phyloP scores from a whole-genome alignment of 2,329 filamentous ascomycete genomes.

The Alternaria conjuncta region DNA sequence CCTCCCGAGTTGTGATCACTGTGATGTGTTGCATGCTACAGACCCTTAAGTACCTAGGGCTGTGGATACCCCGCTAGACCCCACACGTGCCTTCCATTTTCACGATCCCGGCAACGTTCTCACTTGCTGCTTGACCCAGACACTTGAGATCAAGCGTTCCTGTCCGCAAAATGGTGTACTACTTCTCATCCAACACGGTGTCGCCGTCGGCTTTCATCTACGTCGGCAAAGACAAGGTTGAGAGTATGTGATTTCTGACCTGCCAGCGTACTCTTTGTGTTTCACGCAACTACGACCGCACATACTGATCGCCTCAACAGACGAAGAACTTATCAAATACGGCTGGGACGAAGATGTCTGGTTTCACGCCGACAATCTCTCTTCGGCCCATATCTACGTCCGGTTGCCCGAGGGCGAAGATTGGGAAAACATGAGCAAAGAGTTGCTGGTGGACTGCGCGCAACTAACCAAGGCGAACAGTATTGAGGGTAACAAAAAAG shows the following conservation, averaged over 20 bases:
- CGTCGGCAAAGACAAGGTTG: conserved; percentile 98
- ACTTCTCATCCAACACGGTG: conserved; percentile 87
- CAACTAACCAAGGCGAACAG: conserved; percentile 99
- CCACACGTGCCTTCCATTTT: conserved; percentile 38
- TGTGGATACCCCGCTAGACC: conserved; percentile 33
- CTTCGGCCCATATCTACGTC: conserved; percentile 94
- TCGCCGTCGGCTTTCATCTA: conserved; percentile 87
- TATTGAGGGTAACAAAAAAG: conserved; percentile 99
- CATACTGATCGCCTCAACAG: conserved; percentile 55
- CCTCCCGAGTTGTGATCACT: neutral
- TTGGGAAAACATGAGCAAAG: conserved; percentile 82
- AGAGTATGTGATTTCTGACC: conserved; percentile 69
- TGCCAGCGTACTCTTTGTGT: neutral
- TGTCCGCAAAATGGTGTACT: conserved; percentile 78
- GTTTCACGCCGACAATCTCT: conserved; percentile 99
- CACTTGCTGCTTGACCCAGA: neutral
- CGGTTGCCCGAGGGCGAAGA: conserved; percentile 77
- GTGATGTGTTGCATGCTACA: neutral
- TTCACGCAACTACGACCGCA: neutral
- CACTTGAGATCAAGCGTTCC: neutral
- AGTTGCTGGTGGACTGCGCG: conserved; percentile 84
- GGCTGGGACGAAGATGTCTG: conserved; percentile 97
- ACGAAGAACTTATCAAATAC: conserved; percentile 94
- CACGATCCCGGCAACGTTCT: conserved; percentile 17
- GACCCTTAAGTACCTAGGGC: conserved; percentile 4